phyloP scores from a whole-genome alignment of 179 eudicot genomes.

The Vitellaria paradoxa region DNA sequence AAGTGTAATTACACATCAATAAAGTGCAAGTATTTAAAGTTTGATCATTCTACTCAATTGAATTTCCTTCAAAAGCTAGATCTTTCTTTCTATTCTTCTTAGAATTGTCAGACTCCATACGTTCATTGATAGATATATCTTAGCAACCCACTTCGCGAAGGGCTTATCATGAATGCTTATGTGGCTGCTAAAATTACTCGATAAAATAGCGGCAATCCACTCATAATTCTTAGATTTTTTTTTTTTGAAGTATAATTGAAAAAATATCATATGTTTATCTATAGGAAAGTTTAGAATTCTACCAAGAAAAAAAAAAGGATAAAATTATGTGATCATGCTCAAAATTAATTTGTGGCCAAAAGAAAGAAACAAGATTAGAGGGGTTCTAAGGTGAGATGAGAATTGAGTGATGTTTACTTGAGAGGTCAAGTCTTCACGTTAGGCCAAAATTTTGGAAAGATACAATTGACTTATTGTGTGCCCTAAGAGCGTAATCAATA shows the following conservation, averaged over 20 bases:
- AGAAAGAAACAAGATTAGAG: background rate
- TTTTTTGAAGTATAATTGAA: too few relatives aligned
- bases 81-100: too few relatives aligned
- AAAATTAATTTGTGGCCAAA: background rate
- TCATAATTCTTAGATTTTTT: background rate
- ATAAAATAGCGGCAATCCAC: background rate
- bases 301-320: too few relatives aligned
- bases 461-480: background rate
- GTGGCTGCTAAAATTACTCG: background rate
- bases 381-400: background rate
- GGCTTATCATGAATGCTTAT: too few relatives aligned
- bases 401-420: background rate
- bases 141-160: background rate
- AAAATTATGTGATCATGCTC: background rate
- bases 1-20: too few relatives aligned
- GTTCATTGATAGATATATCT: background rate
- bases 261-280: too few relatives aligned
- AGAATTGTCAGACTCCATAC: background rate
- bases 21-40: too few relatives aligned
- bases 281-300: too few relatives aligned
- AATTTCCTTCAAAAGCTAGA: too few relatives aligned
- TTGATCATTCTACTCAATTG: too few relatives aligned
- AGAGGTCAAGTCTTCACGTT: background rate
- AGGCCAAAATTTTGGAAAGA: background rate
- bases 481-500: background rate